Percentiles rank a stretch among this genome's conserved stretches.
Conservation (phyloP, 345 rosid genomes). For the Salix brachista region DNA sequence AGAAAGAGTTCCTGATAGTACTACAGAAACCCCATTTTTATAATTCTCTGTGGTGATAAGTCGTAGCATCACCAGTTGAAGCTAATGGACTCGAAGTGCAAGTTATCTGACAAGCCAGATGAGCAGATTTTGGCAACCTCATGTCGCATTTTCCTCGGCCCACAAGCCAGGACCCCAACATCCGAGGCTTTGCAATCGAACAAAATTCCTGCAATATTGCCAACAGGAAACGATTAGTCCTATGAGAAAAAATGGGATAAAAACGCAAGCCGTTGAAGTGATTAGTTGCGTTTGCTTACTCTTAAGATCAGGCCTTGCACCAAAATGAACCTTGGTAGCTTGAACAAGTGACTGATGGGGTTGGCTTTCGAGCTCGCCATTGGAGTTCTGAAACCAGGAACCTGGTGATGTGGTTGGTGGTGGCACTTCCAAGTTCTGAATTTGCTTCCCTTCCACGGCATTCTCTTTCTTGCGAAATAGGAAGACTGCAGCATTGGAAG, state of each 20-base stretch:
- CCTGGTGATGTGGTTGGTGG: slow-evolving; percentile 7
- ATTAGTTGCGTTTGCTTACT: slow-evolving; percentile 9
- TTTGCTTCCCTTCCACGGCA: neutral
- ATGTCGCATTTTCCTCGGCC: slow-evolving; percentile 30
- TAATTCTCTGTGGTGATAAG: neutral
- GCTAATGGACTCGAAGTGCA: slow-evolving; percentile 29
- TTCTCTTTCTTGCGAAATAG: slow-evolving; percentile 4
- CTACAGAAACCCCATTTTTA: neutral
- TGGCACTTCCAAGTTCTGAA: slow-evolving; percentile 14
- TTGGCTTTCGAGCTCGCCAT: slow-evolving; percentile 17
- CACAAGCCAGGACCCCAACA: slow-evolving; percentile 25
- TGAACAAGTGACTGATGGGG: slow-evolving; percentile 12
- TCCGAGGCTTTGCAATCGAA: slow-evolving; percentile 13
- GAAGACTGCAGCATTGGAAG: slow-evolving; percentile 5
- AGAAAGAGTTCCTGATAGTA: neutral
- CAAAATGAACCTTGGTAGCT: slow-evolving; percentile 17
- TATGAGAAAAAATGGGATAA: neutral
- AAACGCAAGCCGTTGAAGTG: neutral
- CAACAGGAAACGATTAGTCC: neutral
- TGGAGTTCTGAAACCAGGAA: neutral
- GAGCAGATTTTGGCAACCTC: slow-evolving; percentile 28
- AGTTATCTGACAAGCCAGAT: slow-evolving; percentile 11
- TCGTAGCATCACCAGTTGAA: slow-evolving; percentile 23
- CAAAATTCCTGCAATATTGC: slow-evolving; percentile 15
- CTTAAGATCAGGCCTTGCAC: slow-evolving; percentile 26